These are phyloP conservation scores for Solanum medicagineum DNA, from an alignment of 257 asterid genomes.

Conservation along the genomic window DNA sequence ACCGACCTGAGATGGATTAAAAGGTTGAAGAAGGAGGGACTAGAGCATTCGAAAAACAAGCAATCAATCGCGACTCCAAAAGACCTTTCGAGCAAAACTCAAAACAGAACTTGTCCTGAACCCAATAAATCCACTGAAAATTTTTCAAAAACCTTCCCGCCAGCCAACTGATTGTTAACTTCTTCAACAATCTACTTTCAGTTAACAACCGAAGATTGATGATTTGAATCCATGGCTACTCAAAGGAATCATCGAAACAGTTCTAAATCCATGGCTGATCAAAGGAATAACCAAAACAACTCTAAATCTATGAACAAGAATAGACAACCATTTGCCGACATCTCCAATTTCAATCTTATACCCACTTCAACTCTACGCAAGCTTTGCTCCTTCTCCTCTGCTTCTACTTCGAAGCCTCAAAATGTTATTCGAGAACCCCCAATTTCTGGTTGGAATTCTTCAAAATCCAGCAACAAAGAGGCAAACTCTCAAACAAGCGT, in stretches of 20 bases:
- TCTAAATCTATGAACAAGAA: background rate
- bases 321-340: conserved; percentile 36
- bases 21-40: background rate
- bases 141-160: background rate
- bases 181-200: background rate
- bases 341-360: conserved; percentile 29
- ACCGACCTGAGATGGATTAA: background rate
- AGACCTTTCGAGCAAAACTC: background rate
- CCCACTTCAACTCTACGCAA: conserved; percentile 36
- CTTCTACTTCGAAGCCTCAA: background rate
- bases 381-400: conserved; percentile 5
- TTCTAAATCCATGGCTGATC: background rate
- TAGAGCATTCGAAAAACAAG: background rate
- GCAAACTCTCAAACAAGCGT: conserved; percentile 35
- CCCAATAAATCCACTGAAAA: background rate
- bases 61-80: background rate
- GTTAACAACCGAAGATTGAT: background rate
- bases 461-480: conserved; percentile 4
- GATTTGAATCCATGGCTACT: background rate
- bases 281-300: background rate
- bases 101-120: background rate
- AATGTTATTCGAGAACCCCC: conserved; percentile 11
- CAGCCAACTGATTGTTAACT: background rate
- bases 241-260: background rate
- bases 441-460: conserved; percentile 5